Percentiles rank a stretch among this genome's conserved stretches.
phyloP scores from a whole-genome alignment of 1,284 basidiomycete genomes.

The Heterobasidion annosum region DNA sequence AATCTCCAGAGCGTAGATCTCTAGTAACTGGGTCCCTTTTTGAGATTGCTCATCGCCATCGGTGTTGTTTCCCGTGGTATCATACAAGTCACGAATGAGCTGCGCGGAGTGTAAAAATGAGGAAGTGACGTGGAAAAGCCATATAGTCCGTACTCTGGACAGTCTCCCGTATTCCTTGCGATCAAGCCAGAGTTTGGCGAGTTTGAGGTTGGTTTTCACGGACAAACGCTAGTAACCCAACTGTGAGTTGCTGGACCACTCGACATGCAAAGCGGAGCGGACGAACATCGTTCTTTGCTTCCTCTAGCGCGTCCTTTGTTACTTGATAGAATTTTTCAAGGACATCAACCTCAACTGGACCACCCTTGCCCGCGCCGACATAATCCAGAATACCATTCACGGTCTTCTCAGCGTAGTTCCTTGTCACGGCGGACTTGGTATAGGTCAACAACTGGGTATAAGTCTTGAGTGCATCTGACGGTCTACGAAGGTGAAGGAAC shows the following conservation, averaged over 20 bases:
- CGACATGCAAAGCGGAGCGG: not conserved
- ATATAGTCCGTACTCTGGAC: constrained; percentile 48
- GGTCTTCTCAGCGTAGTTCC: constrained; percentile 93
- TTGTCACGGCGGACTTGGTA: constrained; percentile 86
- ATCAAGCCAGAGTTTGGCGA: constrained; percentile 96
- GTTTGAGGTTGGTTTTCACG: constrained; percentile 93
- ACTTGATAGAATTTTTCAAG: constrained; percentile 94
- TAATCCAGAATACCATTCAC: constrained; percentile 99
- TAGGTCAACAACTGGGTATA: constrained; percentile 85
- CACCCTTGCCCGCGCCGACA: constrained; percentile 87
- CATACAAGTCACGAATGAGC: constrained; percentile 69
- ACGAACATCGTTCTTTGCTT: constrained; percentile 90
- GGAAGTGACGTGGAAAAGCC: not conserved
- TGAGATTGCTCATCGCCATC: constrained; percentile 81
- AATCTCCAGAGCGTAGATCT: constrained; percentile 97
- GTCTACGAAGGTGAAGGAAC: constrained; percentile 72
- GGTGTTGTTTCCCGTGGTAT: constrained; percentile 50
- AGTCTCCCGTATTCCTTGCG: constrained; percentile 86
- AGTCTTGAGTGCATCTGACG: constrained; percentile 78
- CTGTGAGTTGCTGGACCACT: not conserved
- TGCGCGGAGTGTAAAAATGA: constrained; percentile 17
- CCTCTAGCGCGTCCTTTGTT: constrained; percentile 83
- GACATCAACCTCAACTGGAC: constrained; percentile 76
- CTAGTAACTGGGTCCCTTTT: constrained; percentile 88
- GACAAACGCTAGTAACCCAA: constrained; percentile 63